Evolutionary conservation across 805 yeast species (phyloP).

Genomic region (Barnettozyma californica): DNA sequence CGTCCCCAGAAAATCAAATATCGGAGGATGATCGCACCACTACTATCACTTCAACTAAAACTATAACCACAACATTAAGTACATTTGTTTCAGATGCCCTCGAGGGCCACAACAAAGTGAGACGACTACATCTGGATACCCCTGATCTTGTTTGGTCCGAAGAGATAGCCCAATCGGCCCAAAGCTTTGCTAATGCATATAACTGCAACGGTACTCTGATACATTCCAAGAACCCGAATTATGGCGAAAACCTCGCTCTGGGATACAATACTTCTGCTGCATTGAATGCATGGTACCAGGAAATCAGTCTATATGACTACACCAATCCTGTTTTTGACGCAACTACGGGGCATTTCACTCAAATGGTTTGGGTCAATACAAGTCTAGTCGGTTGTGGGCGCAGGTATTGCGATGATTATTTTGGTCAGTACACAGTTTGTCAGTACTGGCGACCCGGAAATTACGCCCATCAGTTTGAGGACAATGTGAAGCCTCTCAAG

Average conservation of each 20-base stretch:
- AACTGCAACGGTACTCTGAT: constrained; percentile 50
- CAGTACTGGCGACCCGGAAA: constrained; percentile 68
- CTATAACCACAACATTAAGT: constrained; percentile 14
- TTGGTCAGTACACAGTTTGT: constrained; percentile 60
- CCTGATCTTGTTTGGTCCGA: constrained; percentile 50
- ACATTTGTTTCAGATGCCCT: constrained; percentile 8
- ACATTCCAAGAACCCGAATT: constrained; percentile 56
- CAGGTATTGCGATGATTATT: constrained; percentile 46
- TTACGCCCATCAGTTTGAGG: constrained; percentile 36
- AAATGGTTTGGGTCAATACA: constrained; percentile 65
- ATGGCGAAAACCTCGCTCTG: constrained; percentile 80
- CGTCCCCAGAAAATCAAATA: neutral
- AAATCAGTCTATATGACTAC: constrained; percentile 48
- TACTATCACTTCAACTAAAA: constrained; percentile 13
- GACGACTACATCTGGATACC: constrained; percentile 46
- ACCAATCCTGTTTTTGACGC: constrained; percentile 39
- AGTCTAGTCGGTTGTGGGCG: constrained; percentile 66
- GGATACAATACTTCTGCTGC: constrained; percentile 59
- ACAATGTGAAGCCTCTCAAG: constrained; percentile 29
- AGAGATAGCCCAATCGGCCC: constrained; percentile 49
- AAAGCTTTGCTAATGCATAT: constrained; percentile 47
- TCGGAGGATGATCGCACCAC: constrained; percentile 9
- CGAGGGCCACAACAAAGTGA: constrained; percentile 47
- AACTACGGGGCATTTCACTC: constrained; percentile 74
- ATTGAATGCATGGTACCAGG: constrained; percentile 73